Base-by-base conservation (phyloP, 805 yeast genomes). In the Candida ficus region DNA sequence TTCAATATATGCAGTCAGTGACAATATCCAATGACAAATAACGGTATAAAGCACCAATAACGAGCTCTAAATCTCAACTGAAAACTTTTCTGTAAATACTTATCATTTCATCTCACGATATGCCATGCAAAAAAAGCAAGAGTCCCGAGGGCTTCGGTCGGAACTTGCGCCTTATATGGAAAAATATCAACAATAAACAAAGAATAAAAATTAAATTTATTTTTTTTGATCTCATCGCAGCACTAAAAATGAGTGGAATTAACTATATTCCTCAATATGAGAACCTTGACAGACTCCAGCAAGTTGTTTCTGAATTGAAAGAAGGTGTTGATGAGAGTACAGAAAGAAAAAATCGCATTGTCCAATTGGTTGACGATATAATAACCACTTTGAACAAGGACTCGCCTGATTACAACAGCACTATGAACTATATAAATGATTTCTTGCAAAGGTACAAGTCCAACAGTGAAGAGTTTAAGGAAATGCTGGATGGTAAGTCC, bases 231-330 rank as follows among this genome's bases (percentile, higher is more conserved):
- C n/a, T n/a, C n/a, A n/a, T n/a, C n/a, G n/a, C n/a, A n/a, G n/a
- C n/a, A n/a, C n/a, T n/a, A n/a, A n/a, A n/a, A n/a, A 35, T 35
- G 38, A 35, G 38, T 20, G 26, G 21, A 4, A n/a, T 22, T 14
- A 29, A 21, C n/a, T 51, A 47, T 21, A 38, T 38, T 1, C 56
- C 54, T 16, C 58, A 55, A 39, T 30, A 53, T 5, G 59, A 55
- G 38, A 50, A 53, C 34, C 37, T 53, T n/a, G n/a, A n/a, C 12
- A 44, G 39, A 14, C 52, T 55, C 9, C 41, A 34, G 13, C 27
- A 39, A 4, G 49, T 49, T 7, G 39, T 49, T 1, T n/a, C 14
- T 1, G 49, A 53, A 12, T 37, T 55, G 5, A 31, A 31, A 10
- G 28, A 22, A 3, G 33, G 37, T 1, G 26, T 49, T 1, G 17